phyloP scores from a whole-genome alignment of 2,329 filamentous ascomycete genomes.

The Herpomyces periplanetae region DNA sequence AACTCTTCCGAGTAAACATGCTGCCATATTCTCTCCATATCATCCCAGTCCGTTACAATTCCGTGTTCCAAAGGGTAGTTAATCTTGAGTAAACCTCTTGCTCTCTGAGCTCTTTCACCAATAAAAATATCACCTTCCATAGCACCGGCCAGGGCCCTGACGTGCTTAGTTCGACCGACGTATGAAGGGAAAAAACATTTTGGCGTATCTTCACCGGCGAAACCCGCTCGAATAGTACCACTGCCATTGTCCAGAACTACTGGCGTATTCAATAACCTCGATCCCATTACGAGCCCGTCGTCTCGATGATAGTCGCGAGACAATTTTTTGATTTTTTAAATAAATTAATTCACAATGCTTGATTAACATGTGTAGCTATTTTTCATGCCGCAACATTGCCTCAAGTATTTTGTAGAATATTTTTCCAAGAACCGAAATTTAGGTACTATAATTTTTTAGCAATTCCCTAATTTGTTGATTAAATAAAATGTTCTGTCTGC shows the following conservation, averaged over 20 bases:
- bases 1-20: conserved; percentile 84
- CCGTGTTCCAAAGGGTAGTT: conserved; percentile 81
- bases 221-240: conserved; percentile 81
- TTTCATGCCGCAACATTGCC: no score
- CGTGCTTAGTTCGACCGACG: conserved; percentile 77
- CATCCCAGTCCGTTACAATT: conserved; percentile 96
- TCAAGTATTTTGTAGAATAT: no score
- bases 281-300: no score
- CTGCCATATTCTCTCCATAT: conserved; percentile 98
- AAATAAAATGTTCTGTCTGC: no score
- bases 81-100: conserved; percentile 76
- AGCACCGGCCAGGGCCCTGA: conserved; percentile 73
- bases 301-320: no score
- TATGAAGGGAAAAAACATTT: conserved; percentile 95
- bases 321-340: no score
- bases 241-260: conserved; percentile 98
- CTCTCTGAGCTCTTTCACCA: conserved; percentile 54
- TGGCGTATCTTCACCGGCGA: conserved; percentile 73
- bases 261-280: no score
- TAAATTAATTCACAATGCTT: no score
- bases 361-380: no score
- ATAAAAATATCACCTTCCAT: conserved; percentile 92
- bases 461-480: no score
- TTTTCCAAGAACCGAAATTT: no score
- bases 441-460: no score